These are phyloP conservation scores for Ascochyta clinopodiicola DNA, from an alignment of 2,329 filamentous ascomycete species.

Conservation along the genomic window DNA sequence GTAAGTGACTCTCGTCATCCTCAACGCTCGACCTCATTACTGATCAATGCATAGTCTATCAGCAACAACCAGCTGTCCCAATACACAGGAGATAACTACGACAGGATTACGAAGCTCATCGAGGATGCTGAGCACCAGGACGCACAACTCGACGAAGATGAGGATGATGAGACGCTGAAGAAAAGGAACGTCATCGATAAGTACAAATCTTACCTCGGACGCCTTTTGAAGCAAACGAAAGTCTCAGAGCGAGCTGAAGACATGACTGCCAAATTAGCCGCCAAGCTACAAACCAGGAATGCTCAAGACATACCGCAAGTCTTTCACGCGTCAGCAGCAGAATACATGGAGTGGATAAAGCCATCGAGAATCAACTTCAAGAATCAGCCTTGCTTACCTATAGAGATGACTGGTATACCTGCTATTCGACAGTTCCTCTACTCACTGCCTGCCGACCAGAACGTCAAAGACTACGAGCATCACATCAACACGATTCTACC, in stretches of 20 bases:
- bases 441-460: slow-evolving; percentile 21
- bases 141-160: slow-evolving; percentile 17
- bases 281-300: slow-evolving; percentile 11
- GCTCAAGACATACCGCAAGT: slow-evolving; percentile 3
- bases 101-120: slow-evolving; percentile 10
- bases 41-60: slow-evolving; percentile 2
- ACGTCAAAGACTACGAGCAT: slow-evolving; percentile 16
- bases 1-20: slow-evolving; percentile 11
- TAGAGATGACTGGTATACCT: slow-evolving; percentile 26
- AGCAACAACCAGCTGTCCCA: slow-evolving; percentile 14
- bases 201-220: slow-evolving; percentile 24
- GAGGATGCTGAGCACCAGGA: neutral
- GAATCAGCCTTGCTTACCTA: slow-evolving; percentile 17
- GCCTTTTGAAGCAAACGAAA: slow-evolving; percentile 10
- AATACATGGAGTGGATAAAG: slow-evolving; percentile 31
- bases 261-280: slow-evolving; percentile 18
- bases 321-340: slow-evolving; percentile 23
- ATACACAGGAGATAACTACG: slow-evolving; percentile 14
- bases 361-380: slow-evolving; percentile 16
- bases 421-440: slow-evolving; percentile 20
- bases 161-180: slow-evolving; percentile 2
- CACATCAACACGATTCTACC: slow-evolving; percentile 17
- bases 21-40: neutral
- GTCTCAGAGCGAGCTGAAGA: slow-evolving; percentile 13
- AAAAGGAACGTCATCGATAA: neutral